Evolutionary conservation across 129 eudicot genomes (phyloP), one percentile per base, ranked within the genome.

Genomic region (Helianthus annuus): DNA sequence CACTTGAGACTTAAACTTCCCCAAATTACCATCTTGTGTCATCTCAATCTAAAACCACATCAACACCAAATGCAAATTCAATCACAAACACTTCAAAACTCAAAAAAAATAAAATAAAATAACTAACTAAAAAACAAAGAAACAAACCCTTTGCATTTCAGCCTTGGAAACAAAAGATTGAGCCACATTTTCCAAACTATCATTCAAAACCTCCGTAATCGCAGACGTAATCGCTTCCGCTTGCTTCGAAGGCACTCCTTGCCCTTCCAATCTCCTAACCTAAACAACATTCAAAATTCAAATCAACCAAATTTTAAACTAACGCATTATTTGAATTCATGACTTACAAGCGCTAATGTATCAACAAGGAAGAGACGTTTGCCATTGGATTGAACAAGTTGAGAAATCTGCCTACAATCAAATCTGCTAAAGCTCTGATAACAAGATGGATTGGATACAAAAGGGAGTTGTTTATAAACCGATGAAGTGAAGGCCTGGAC

Each of bases 251-350:
- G 95, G 97, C 58, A 93, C 85, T 3, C 97, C 98, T 83, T 87
- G 92, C 36, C 90, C 87, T 73, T 93, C 98, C 67, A 93, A 84
- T 72, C 85, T 89, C 79, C 98, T 83, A 45, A 93, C 98, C 98
- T 93, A 74, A 27, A 64, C 16, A 22, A 74, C 22, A 48, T 48
- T 22, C 62, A 56, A 19, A 11, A 56, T 3, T 3, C 24, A 56
- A 10, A 19, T 56, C 2, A 56, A 6, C 36, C n/a, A 12, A 32
- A 60, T 32, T 60, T 2, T 32, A 32, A 32, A 32, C 36, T 32
- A 32, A 27, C 32, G 2, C 32, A 27, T 27, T 27, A 27, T 27
- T 27, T 27, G 2, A 32, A 32, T 32, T 32, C 3, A 32, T 32
- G 36, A 48, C 77, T 80, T 88, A 94, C 98, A 40, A 94, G 96